Evolutionary conservation across 371 early-diverging fungal genomes (phyloP).

Genomic region (Choanephora cucurbitarum): DNA sequence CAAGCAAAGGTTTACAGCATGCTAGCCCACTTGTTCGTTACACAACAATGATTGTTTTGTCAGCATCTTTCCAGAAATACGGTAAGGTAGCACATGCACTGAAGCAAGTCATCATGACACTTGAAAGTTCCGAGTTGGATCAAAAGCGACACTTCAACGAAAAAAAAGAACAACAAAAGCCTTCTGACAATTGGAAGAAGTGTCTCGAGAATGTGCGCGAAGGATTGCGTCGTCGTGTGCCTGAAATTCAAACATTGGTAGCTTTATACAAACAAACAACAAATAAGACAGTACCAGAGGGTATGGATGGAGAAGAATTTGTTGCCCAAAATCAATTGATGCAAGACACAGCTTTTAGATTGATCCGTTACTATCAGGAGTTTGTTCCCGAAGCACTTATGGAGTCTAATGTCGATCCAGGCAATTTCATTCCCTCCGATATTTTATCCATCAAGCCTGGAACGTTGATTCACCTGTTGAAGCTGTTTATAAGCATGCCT

Average conservation of each 20-base stretch:
- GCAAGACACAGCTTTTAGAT: slow-evolving; percentile 55
- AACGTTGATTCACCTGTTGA: slow-evolving; percentile 60
- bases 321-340: slow-evolving; percentile 50
- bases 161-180: slow-evolving; percentile 1
- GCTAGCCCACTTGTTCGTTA: slow-evolving; percentile 69
- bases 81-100: slow-evolving; percentile 42
- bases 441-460: slow-evolving; percentile 57
- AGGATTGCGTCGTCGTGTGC: slow-evolving; percentile 70
- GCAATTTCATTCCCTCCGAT: slow-evolving; percentile 74
- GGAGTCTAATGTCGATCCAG: slow-evolving; percentile 74
- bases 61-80: slow-evolving; percentile 67
- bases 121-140: slow-evolving; percentile 22
- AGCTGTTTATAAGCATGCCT: slow-evolving; percentile 58
- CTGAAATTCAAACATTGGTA: slow-evolving; percentile 73
- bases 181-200: slow-evolving; percentile 35
- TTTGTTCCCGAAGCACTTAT: slow-evolving; percentile 66
- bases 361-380: slow-evolving; percentile 70
- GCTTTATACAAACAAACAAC: slow-evolving; percentile 48
- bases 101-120: slow-evolving; percentile 30
- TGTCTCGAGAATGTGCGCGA: slow-evolving; percentile 46
- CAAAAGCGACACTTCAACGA: neutral
- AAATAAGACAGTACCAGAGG: slow-evolving; percentile 16
- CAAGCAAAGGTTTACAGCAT: slow-evolving; percentile 71
- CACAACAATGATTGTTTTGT: slow-evolving; percentile 59
- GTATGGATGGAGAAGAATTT: slow-evolving; percentile 23